Base-by-base conservation (phyloP, 257 asterid genomes). In the Solanum paucissectum region DNA sequence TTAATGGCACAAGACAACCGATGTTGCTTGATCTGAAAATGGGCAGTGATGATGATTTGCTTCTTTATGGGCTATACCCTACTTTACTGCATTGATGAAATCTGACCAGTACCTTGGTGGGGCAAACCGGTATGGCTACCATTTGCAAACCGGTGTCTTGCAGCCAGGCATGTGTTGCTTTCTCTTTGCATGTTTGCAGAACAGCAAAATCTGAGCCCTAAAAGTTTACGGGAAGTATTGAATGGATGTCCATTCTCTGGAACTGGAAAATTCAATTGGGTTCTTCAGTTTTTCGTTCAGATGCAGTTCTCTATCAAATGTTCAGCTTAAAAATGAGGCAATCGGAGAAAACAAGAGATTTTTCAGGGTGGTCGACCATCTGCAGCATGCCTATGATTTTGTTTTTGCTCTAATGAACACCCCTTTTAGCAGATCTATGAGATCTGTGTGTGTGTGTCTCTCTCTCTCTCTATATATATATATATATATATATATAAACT, bases 401-500 rank as follows among this genome's bases (percentile, higher is more conserved):
- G 9, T 71, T 34, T 69, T 13, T 32, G 77, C 77, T 32, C 13
- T 32, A 32, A 71, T 71, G 40, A 71, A 14, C 77, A 32, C 3
- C 77, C 40, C 40, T 12, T 25, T 64, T 23, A 60, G 13, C 29
- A 9, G 9, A 60, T 62, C 32, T 23, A 21, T 62, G 69, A 23
- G 32, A 62, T 60, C 29, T 21, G 2, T 46, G 1, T 46, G 1
- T 49, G 58, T 49, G 8, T 49, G 3, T 49, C 3, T 52, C 3
- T 46, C 20, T 49, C 21, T 49, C 40, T 69, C 40, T 69, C 2
- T 69, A 4, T 38, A 3, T 38, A 3, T 38, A 1, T 38, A 1
- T 38, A 0, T 38, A 1, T 68, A 0, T 49, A 5, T 49, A 14
- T 46, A 1, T 13, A 1, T 46, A 1, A 14, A 0, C 14, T 1